Conservation (phyloP, 768 basidiomycete species). For the Boletus vinaceobasis region DNA sequence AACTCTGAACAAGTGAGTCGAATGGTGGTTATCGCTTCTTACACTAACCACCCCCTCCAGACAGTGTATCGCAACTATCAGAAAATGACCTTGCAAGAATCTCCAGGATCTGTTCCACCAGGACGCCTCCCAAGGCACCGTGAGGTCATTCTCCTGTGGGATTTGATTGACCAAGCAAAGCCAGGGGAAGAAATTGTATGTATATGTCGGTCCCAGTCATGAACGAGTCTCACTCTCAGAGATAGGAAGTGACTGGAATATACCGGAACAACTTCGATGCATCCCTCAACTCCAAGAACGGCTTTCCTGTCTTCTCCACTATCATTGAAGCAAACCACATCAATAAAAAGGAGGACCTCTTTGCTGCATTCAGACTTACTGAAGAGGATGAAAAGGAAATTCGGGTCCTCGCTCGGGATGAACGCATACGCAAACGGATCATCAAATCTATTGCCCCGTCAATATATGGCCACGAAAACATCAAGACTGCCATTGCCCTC, state of each 20-base stretch:
- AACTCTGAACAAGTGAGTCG: slow-evolving; percentile 87
- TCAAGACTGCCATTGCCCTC: slow-evolving; percentile 95
- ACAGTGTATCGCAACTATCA: slow-evolving; percentile 99
- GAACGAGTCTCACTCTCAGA: slow-evolving; percentile 6
- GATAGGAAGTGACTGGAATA: slow-evolving; percentile 93
- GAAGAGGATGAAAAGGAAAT: slow-evolving; percentile 97
- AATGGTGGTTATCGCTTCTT: background rate
- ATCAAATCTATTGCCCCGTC: slow-evolving; percentile 98
- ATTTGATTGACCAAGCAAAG: slow-evolving; percentile 96
- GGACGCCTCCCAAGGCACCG: slow-evolving; percentile 96
- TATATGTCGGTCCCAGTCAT: slow-evolving; percentile 12
- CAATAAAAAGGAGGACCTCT: slow-evolving; percentile 98
- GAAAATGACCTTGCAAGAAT: slow-evolving; percentile 97
- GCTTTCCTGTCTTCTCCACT: slow-evolving; percentile 98
- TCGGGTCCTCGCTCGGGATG: slow-evolving; percentile 80
- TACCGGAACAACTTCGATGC: slow-evolving; percentile 99
- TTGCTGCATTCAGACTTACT: slow-evolving; percentile 95
- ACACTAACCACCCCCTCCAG: slow-evolving; percentile 37
- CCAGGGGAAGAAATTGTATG: slow-evolving; percentile 96
- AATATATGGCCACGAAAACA: slow-evolving; percentile 98
- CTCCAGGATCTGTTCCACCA: slow-evolving; percentile 95
- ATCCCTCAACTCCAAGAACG: slow-evolving; percentile 96
- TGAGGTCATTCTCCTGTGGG: slow-evolving; percentile 96
- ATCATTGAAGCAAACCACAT: slow-evolving; percentile 97
- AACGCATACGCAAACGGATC: slow-evolving; percentile 94